Conservation (phyloP, 73 alveolate species). For the Tetrahymena thermophila region DNA sequence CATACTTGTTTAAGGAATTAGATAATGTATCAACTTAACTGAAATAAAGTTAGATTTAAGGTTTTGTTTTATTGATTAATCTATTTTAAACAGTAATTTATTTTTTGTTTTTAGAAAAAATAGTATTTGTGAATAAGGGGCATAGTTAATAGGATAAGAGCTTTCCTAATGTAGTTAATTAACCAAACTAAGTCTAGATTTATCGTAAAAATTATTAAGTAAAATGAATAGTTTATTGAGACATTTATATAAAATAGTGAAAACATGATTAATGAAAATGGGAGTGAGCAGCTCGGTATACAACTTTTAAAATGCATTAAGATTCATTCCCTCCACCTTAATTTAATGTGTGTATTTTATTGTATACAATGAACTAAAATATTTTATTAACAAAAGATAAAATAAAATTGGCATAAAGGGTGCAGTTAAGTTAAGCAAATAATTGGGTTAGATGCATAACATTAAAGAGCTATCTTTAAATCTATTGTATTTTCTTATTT, state of each 20-base stretch:
- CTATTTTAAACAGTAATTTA: background rate
- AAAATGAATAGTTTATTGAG: background rate
- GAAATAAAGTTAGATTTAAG: background rate
- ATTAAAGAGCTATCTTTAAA: too few species aligned
- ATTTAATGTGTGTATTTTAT: too few species aligned
- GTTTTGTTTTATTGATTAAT: background rate
- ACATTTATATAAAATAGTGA: background rate
- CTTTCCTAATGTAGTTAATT: background rate
- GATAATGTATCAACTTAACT: background rate
- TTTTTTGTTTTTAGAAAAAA: background rate
- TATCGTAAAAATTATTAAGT: background rate
- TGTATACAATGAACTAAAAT: too few species aligned
- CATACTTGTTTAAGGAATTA: background rate
- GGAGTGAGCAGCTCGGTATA: background rate
- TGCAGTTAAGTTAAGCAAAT: too few species aligned
- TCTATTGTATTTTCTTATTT: too few species aligned
- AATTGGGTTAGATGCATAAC: too few species aligned
- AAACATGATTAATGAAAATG: background rate
- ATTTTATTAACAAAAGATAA: too few species aligned
- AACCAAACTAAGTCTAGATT: background rate
- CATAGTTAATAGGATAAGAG: background rate
- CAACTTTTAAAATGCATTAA: too few species aligned
- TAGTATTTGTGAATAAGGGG: background rate
- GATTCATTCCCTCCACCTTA: too few species aligned
- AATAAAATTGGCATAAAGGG: too few species aligned